Conservation (phyloP, 169 alveolate species). For the Plasmodium malariae region DNA sequence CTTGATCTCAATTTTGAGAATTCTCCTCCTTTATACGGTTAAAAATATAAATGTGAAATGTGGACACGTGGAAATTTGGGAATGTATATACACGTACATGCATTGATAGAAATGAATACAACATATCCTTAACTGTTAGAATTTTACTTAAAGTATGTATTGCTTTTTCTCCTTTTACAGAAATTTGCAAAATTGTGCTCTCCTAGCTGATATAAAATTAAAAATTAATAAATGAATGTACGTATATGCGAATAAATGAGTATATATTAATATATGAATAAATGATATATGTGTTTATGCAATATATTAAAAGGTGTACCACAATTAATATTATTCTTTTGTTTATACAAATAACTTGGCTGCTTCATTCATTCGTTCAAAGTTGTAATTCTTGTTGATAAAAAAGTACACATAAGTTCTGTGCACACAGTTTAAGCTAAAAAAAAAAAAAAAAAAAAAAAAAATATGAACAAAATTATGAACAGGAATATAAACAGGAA, state of each 20-base stretch:
- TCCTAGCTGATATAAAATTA: slow-evolving; percentile 27
- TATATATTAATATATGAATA: not conserved
- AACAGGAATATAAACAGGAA: too few relatives aligned
- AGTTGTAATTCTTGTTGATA: slow-evolving; percentile 52
- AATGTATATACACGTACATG: not conserved
- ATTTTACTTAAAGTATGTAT: slow-evolving; percentile 36
- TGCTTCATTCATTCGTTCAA: slow-evolving; percentile 45
- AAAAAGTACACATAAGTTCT: slow-evolving; percentile 71
- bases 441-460: not conserved
- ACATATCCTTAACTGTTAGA: not conserved
- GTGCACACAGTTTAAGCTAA: slow-evolving; percentile 52
- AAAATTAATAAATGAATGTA: not conserved
- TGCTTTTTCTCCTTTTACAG: slow-evolving; percentile 47
- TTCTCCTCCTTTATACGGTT: slow-evolving; percentile 12
- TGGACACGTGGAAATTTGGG: not conserved
- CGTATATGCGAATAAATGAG: not conserved
- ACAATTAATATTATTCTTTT: not conserved
- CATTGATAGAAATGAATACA: not conserved
- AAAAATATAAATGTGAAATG: not conserved
- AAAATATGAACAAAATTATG: too few relatives aligned
- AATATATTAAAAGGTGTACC: too few relatives aligned
- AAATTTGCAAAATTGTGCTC: slow-evolving; percentile 71
- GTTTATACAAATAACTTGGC: slow-evolving; percentile 28
- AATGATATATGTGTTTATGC: not conserved
- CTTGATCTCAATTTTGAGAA: slow-evolving; percentile 43